Percentiles rank a stretch among this genome's conserved stretches.
phyloP scores from a whole-genome alignment of 2,329 filamentous ascomycete species.

The Aspergillus arachidicola region DNA sequence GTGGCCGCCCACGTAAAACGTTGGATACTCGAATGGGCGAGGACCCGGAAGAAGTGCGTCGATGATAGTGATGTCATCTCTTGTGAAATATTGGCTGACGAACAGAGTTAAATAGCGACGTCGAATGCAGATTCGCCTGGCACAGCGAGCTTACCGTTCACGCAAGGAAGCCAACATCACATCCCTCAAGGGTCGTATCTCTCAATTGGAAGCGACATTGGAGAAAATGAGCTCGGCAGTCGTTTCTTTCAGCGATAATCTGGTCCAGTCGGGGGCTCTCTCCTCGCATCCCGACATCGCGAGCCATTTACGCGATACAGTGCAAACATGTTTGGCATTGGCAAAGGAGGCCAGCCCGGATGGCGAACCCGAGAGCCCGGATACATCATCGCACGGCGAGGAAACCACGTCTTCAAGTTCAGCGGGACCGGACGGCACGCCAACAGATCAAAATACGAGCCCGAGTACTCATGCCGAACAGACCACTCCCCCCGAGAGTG shows the following conservation, averaged over 20 bases:
- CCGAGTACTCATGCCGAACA: neutral
- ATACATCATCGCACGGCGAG: slow-evolving; percentile 3
- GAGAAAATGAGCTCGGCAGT: slow-evolving; percentile 28
- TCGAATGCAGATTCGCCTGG: slow-evolving; percentile 29
- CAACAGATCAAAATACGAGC: neutral
- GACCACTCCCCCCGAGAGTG: neutral
- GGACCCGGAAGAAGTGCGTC: slow-evolving; percentile 23
- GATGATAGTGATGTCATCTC: neutral
- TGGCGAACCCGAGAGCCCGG: slow-evolving; percentile 1
- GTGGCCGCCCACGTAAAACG: slow-evolving; percentile 25
- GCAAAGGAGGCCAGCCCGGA: slow-evolving; percentile 12
- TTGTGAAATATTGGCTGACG: neutral
- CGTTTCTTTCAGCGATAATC: slow-evolving; percentile 24
- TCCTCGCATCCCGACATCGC: slow-evolving; percentile 21
- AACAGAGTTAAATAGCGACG: slow-evolving; percentile 17
- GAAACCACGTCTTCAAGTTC: neutral
- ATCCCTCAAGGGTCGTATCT: slow-evolving; percentile 23
- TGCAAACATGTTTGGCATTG: slow-evolving; percentile 21
- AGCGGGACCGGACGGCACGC: neutral
- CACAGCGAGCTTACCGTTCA: slow-evolving; percentile 30
- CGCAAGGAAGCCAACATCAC: slow-evolving; percentile 27
- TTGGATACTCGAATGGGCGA: slow-evolving; percentile 12
- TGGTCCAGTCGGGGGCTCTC: slow-evolving; percentile 25
- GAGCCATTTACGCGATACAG: slow-evolving; percentile 20
- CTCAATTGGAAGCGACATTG: slow-evolving; percentile 21